phyloP scores from a whole-genome alignment of 305 asterid species.

The Ajuga reptans region DNA sequence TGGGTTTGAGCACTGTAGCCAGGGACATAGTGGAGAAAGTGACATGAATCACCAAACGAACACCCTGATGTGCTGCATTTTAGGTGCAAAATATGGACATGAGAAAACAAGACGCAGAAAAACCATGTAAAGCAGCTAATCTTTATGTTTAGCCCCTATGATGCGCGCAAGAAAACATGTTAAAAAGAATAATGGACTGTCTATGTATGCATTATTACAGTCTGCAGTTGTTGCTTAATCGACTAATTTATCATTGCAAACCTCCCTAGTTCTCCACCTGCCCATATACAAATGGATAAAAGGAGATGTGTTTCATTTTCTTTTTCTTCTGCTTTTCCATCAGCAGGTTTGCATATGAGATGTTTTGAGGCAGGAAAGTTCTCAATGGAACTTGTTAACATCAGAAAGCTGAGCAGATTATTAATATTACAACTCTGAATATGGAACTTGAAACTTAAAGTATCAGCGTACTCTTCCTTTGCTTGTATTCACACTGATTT shows the following conservation, averaged over 20 bases:
- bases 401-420: background rate
- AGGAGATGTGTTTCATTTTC: background rate
- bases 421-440: background rate
- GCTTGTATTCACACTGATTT: background rate
- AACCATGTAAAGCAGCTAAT: background rate
- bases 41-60: slow-evolving; percentile 44
- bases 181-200: background rate
- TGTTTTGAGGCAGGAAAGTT: background rate
- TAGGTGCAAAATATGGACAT: slow-evolving; percentile 14
- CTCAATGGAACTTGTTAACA: background rate
- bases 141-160: background rate
- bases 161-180: background rate
- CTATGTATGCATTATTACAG: background rate
- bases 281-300: background rate
- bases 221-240: background rate
- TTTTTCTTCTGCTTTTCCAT: background rate
- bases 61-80: slow-evolving; percentile 44
- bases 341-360: background rate
- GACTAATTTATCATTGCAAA: background rate
- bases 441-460: background rate
- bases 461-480: background rate
- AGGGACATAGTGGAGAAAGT: slow-evolving; percentile 41
- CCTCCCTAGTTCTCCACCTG: background rate
- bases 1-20: slow-evolving; percentile 48
- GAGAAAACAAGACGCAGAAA: slow-evolving; percentile 13